A percentile compares a stretch with the other conserved stretches of the same genome.
These are phyloP conservation scores for Fomitopsis schrenkii DNA, from an alignment of 1,284 basidiomycete genomes.

Conservation along the genomic window DNA sequence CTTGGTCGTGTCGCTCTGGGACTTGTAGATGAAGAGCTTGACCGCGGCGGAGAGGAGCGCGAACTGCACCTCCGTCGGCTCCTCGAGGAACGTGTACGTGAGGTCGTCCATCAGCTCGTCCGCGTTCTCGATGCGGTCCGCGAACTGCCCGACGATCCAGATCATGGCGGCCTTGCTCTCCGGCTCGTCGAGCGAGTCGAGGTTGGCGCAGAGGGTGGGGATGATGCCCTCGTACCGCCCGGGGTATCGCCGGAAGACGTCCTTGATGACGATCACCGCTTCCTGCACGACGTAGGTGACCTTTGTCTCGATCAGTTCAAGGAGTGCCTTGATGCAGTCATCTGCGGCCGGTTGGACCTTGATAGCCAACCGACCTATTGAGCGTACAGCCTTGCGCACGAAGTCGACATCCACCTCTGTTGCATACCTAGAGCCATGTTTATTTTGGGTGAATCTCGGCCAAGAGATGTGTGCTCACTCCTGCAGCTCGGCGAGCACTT, in stretches of 20 bases:
- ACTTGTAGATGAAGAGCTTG: conserved; percentile 95
- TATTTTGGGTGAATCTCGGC: not conserved
- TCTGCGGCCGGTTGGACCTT: conserved; percentile 92
- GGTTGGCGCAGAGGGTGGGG: conserved; percentile 86
- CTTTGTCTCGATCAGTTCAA: conserved; percentile 89
- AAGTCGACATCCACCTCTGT: conserved; percentile 99
- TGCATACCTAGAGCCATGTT: conserved; percentile 67
- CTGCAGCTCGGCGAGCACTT: conserved; percentile 91
- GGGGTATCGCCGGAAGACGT: conserved; percentile 97
- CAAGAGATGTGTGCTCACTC: conserved; percentile 56
- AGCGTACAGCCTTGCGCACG: conserved; percentile 94
- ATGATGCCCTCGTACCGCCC: conserved; percentile 96
- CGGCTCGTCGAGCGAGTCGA: conserved; percentile 91
- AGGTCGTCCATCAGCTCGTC: conserved; percentile 95
- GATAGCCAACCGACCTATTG: conserved; percentile 95
- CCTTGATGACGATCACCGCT: conserved; percentile 95
- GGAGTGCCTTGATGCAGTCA: conserved; percentile 83
- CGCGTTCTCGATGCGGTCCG: conserved; percentile 93
- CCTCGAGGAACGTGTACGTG: conserved; percentile 89
- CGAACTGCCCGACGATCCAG: conserved; percentile 98
- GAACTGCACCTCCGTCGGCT: conserved; percentile 94
- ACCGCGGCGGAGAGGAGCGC: conserved; percentile 94
- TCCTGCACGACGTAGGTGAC: conserved; percentile 98
- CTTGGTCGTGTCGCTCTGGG: conserved; percentile 80
- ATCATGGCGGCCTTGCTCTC: conserved; percentile 97